Evolutionary conservation across 176 grass and related monocot genomes (phyloP), one percentile per base, ranked within the genome.

Genomic region (Oryza glaberrima): DNA sequence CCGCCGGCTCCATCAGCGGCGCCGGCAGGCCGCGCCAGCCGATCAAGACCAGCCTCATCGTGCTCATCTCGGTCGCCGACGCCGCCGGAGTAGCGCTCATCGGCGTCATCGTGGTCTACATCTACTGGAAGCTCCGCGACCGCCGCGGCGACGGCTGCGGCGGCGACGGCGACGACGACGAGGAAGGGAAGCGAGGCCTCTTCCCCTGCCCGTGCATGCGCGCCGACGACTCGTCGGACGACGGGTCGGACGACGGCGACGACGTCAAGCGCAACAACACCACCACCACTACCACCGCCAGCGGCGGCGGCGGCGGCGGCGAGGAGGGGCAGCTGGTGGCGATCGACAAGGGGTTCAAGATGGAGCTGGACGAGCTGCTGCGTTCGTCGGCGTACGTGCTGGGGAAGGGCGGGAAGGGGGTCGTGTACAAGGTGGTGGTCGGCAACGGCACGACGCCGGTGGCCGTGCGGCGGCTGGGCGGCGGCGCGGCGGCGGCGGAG

Each of bases 371-470:
- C 72, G 95, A 97, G 81, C 84, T 97, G 80, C 85, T 97, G 65
- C 86, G 95, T 20, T 91, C 92, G 10, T 97, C 95, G 28, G 95
- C 95, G 43, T 97, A 97, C 84, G 95, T 97, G 56, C 88, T 97
- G 22, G 95, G 95, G 5, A 97, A 97, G 12, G 90, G 95, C 5
- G 95, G 86, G n/a, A 92, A 92, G 84, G 95, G 95, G 73, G 94
- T 97, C 47, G 92, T 97, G 83, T 97, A 97, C 89, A 97, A 97
- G 92, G 95, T 97, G 81, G 95, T 97, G 77, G 88, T 97, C 40
- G 92, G 92, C 23, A 88, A 90, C 34, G 95, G 95, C 11, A 85
- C 82, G 16, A 85, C 82, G 28, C 86, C 95, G 0, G 95, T 97
- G 74, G 95, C 90, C 0, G 92, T 97, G 86, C 79, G 95, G 12